Evolutionary conservation across 2,329 filamentous ascomycete genomes (phyloP), one percentile per base, ranked within the genome.

Genomic region (Gnomoniopsis smithogilvyi): DNA sequence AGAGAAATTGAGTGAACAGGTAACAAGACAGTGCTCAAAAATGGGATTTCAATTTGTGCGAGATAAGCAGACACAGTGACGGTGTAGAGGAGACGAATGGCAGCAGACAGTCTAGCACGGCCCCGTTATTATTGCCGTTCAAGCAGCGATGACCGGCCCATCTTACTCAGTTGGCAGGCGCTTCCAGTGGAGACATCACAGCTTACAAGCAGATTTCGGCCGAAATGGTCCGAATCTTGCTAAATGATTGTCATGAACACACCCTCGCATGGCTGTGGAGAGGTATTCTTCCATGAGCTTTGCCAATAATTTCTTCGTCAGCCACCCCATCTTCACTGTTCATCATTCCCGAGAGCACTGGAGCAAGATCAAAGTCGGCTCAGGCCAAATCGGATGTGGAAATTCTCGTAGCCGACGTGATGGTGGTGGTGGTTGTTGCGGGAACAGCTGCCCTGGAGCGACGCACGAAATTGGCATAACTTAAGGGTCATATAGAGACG

Each of bases 61-160:
- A n/a, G 43, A 46, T 46, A 46, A 22, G 43, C 43, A 46, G n/a
- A 46, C n/a, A 12, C 15, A 11, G 43, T 46, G 43, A 46, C 19
- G 43, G 15, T 21, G 19, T 46, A 46, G 43, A 24, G 8, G 43
- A 46, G 17, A 22, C 17, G 17, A 24, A 54, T 19, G 41, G 30
- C 26, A 11, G 46, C 41, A 54, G 24, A 54, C 24, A 41, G 3
- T 41, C 6, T n/a, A 34, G 19, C 12, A 46, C 24, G 33, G 38
- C 22, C 51, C 15, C 56, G 59, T n/a, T 48, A 26, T 61, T 59
- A 61, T 59, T 61, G 59, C 59, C 59, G 59, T 33, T 54, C 41
- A 38, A 43, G 22, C 22, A 41, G 33, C 51, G 56, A 61, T 6
- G 34, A 59, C 41, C 56, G 56, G 56, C 47, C 4, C 56, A 43